Conservation (phyloP, 768 basidiomycete species). For the Russula sp. region DNA sequence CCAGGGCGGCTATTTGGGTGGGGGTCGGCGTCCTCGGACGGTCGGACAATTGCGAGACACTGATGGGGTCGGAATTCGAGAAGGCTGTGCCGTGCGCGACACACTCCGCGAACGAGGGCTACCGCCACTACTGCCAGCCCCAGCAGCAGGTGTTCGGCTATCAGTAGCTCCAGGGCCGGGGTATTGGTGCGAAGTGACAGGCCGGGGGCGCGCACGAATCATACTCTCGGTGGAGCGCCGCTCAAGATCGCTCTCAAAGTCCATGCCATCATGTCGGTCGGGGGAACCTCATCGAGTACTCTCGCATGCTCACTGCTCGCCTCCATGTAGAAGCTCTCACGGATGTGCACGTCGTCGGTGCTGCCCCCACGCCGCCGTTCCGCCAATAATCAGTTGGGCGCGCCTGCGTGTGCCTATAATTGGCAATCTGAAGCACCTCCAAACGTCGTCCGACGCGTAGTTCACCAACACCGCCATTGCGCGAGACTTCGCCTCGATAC, state of each 20-base stretch:
- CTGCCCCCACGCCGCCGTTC: constrained; percentile 52
- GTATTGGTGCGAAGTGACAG: constrained; percentile 6
- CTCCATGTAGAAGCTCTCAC: constrained; percentile 66
- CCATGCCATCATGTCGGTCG: constrained; percentile 61
- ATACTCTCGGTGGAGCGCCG: constrained; percentile 3
- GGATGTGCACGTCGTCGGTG: constrained; percentile 43
- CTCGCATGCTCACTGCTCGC: constrained; percentile 45
- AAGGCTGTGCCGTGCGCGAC: constrained; percentile 19
- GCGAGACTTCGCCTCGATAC: constrained; percentile 82
- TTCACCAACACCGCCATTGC: constrained; percentile 88
- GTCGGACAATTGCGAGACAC: constrained; percentile 40
- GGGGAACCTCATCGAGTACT: constrained; percentile 70
- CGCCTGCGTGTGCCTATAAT: constrained; percentile 56
- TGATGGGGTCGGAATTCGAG: constrained; percentile 23
- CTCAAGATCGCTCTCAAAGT: constrained; percentile 25
- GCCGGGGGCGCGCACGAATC: neutral
- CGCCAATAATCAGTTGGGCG: constrained; percentile 28
- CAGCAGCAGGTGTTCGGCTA: constrained; percentile 6
- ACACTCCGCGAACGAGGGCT: constrained; percentile 16
- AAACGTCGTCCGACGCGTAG: constrained; percentile 63
- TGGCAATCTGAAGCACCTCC: constrained; percentile 87
- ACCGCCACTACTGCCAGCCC: constrained; percentile 1
- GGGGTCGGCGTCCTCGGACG: constrained; percentile 41
- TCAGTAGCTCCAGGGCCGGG: constrained; percentile 12
- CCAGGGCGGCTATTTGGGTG: constrained; percentile 29